Base-by-base conservation (phyloP, 768 basidiomycete species). In the Obba rivulosa region DNA sequence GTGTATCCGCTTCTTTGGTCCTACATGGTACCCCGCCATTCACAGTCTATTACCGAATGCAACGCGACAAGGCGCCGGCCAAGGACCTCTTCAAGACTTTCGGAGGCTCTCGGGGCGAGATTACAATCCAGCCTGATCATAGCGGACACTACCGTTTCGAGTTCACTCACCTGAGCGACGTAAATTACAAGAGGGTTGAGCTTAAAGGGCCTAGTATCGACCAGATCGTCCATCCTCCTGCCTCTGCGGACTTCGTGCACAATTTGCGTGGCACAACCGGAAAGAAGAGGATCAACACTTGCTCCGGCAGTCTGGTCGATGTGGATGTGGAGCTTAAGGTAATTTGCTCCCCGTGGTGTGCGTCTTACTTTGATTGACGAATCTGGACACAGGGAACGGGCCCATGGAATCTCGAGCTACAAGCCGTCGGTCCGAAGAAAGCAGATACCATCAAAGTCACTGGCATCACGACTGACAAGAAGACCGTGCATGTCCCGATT, bases 1-100 rank as follows among this genome's bases (percentile, higher is more conserved):
- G 95, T 8, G 89, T 95, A 41, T 85, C 85, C 11, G 92, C 89
- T 2, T 82, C 86, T 3, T 79, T 96, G 43, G 78, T 93, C 49
- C 74, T 98, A 42, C 87, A 85, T 43, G 95, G 94, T 14, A 85
- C 85, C 3, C 85, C 93, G 22, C 94, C 94, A 5, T 97, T 96
- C 78, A 75, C 77, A 42, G 80, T 95, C 10, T 80, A 80, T 59
- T 96, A 93, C 65, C 79, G 74, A 11, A 77, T 79, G 48, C 83
- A 88, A 59, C 79, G 81, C 41, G 78, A 92, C 66, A 74, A 78
- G 16, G 84, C 87, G 57, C 64, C 78, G 4, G 69, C 82, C 17
- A 76, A 73, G 1, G 82, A 87, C 57, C 65, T 73, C 35, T 69
- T 74, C 41, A 75, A 84, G 62, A 76, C 76, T 2, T 85, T 88